phyloP scores from a whole-genome alignment of 768 basidiomycete species.

The Lyophyllum shimeji region DNA sequence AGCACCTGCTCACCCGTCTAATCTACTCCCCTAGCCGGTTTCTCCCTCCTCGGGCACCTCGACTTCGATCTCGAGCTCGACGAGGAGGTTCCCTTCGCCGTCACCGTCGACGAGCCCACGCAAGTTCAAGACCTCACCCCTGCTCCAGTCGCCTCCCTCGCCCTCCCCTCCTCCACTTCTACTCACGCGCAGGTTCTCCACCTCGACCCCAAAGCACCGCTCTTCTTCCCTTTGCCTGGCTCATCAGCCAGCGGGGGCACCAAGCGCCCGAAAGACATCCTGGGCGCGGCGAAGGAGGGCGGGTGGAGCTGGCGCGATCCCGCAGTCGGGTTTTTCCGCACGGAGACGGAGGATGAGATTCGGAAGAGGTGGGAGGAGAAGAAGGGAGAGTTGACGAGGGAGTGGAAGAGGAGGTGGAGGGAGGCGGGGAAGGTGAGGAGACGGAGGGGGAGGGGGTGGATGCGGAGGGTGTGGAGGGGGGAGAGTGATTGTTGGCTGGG shows the following conservation, averaged over 20 bases:
- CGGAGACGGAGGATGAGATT: slow-evolving; percentile 59
- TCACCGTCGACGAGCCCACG: slow-evolving; percentile 9
- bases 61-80: slow-evolving; percentile 50
- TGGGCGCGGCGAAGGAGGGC: slow-evolving; percentile 47
- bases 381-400: slow-evolving; percentile 65
- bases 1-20: background rate
- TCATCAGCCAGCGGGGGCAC: slow-evolving; percentile 18
- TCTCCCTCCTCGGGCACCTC: slow-evolving; percentile 75
- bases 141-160: slow-evolving; percentile 3
- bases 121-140: slow-evolving; percentile 10
- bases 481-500: background rate
- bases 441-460: slow-evolving; percentile 43
- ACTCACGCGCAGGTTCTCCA: slow-evolving; percentile 24
- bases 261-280: slow-evolving; percentile 42
- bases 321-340: slow-evolving; percentile 44
- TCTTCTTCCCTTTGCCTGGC: slow-evolving; percentile 60
- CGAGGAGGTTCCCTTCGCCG: slow-evolving; percentile 18
- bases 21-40: slow-evolving; percentile 42
- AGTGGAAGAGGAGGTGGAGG: slow-evolving; percentile 76
- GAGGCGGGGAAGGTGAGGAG: slow-evolving; percentile 70
- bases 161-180: slow-evolving; percentile 16
- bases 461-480: slow-evolving; percentile 24
- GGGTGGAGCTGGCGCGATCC: slow-evolving; percentile 49
- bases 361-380: slow-evolving; percentile 68
- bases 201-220: slow-evolving; percentile 52